Evolutionary conservation across 2,329 filamentous ascomycete genomes (phyloP), one percentile per base, ranked within the genome.

Genomic region (Dichotomopilus funicola): DNA sequence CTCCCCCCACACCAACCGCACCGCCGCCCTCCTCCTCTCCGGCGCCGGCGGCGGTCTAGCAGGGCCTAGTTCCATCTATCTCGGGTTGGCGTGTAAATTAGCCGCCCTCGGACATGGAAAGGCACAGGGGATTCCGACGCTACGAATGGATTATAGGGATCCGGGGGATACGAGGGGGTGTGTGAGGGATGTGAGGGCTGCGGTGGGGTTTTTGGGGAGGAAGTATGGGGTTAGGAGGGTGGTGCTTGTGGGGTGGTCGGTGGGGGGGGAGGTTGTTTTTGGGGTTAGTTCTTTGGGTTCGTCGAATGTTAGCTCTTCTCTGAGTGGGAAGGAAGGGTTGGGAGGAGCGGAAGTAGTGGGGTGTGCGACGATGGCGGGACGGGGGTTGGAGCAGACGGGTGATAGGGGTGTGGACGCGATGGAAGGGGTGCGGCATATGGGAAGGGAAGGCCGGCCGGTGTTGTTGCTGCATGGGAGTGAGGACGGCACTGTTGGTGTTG

Each of bases 221-320:
- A 56, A 62, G 33, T 70, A 66, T 57, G 62, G 59, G 0, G 62
- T 71, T 1, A 57, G 55, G n/a, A 64, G 59, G 31, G 73, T 74
- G 59, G 71, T 74, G 5, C 56, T 75, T 11, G 65, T 73, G 1
- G 73, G 73, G 46, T 75, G 72, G 73, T 72, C 68, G 9, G 74
- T 75, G 51, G 71, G 73, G 19, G 69, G 72, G 5, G 72, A 70
- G 19, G 72, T 72, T 0, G 72, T 71, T 13, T 72, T 73, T 61
- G 70, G 67, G 0, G 66, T 69, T 10, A 72, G 19, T 27, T 27
- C 19, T 2, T 27, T 27, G 19, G 19, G n/a, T n/a, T n/a, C n/a
- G n/a, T n/a, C n/a, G n/a, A n/a, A n/a, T n/a, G n/a, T n/a, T n/a
- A n/a, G n/a, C n/a, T n/a, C n/a, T n/a, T n/a, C n/a, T n/a, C n/a